Base-by-base conservation (phyloP, 352 stramenopile species). In the Phytophthora macrochlamydospora region DNA sequence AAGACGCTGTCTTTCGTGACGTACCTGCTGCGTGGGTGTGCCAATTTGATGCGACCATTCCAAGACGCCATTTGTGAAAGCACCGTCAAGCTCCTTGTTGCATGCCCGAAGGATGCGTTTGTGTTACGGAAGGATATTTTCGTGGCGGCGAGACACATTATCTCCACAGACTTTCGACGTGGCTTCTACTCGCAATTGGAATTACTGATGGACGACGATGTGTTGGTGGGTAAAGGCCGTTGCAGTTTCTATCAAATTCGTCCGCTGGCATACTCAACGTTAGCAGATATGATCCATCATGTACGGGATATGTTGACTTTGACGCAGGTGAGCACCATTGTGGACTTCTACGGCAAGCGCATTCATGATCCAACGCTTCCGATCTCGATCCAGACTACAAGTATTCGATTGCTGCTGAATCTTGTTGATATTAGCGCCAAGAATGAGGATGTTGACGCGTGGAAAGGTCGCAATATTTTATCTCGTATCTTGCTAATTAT, bases 1-100 rank as follows among this genome's bases (percentile, higher is more conserved):
- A 99, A 99, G 78, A 98, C 97, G 9, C 77, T 99, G 28, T 99
- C 95, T 33, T 99, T 99, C 64, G 77, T 99, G 37, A 99, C 97
- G 24, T 99, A 99, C 61, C 81, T 99, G 46, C 72, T 99, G 44
- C 89, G 95, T 33, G 87, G 90, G 9, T 98, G 97, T 62, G 83
- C 90, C 18, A 87, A 91, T 31, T 79, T 98, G 30, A 96, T 99
- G 84, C 95, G 96, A 38, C 94, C 92, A 11, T 98, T 98, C 67
- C 90, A 98, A 76, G 94, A 98, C 51, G 79, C 83, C 1, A 97
- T 99, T 57, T 96, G 95, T 31, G 88, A 91, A 51, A 97, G 89
- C 76, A 97, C 98, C 1, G 90, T 99, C 8, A 94, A 97, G 56
- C 78, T 99, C 42, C 88, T 99, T 51, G 92, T 91, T 24, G 92